phyloP scores from a whole-genome alignment of 1,284 basidiomycete species.

The Rhodotorula sp. region DNA sequence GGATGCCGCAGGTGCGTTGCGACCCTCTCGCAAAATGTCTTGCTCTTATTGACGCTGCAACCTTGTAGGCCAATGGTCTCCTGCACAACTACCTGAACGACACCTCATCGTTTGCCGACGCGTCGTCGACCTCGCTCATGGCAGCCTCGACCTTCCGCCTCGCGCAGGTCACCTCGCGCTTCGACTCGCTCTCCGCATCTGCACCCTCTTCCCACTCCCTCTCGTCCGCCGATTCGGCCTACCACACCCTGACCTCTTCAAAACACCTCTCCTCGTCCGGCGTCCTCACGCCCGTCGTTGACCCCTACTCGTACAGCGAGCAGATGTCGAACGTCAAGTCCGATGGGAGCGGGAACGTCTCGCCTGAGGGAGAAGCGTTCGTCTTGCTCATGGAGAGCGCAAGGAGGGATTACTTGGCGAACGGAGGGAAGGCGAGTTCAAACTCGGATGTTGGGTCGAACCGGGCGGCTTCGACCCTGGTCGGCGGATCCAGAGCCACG shows the following conservation, averaged over 20 bases:
- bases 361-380: constrained; percentile 67
- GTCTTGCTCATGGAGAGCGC: constrained; percentile 67
- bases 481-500: no score
- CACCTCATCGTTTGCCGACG: constrained; percentile 68
- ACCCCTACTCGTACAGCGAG: constrained; percentile 60
- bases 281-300: constrained; percentile 68
- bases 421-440: not conserved
- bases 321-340: constrained; percentile 50
- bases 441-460: no score
- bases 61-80: constrained; percentile 6
- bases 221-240: constrained; percentile 15
- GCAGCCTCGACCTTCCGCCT: constrained; percentile 73
- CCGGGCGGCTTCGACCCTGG: no score
- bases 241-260: constrained; percentile 29
- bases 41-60: not conserved
- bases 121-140: constrained; percentile 69
- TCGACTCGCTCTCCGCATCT: not conserved
- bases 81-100: constrained; percentile 72
- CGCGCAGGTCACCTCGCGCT: constrained; percentile 56
- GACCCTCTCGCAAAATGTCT: not conserved
- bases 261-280: constrained; percentile 53
- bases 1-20: constrained; percentile 6
- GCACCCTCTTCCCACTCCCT: not conserved
- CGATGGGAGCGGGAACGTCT: constrained; percentile 45
- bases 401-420: constrained; percentile 44